Evolutionary conservation across 169 alveolate species (phyloP), one percentile per base, ranked within the genome.

Genomic region (Eimeria acervulina): DNA sequence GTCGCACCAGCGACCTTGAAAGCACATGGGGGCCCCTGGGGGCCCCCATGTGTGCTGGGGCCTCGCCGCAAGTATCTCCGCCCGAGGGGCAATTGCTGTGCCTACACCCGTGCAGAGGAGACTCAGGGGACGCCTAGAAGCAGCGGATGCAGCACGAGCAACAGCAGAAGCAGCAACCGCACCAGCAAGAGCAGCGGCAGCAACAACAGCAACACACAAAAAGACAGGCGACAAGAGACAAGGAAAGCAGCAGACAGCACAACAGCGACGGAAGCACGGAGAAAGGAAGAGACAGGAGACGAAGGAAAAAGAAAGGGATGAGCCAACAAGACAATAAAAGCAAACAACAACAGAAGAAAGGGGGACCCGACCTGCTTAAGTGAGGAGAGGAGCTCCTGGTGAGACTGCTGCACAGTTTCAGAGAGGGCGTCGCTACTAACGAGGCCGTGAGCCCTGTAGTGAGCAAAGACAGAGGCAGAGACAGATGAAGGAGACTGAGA

Each of bases 361-460:
- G 90, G 26, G 17, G 5, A 13, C 7, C 90, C 59, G 15, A 80
- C 90, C 42, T 44, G 90, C 66, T 47, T 42, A 28, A 80, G 61
- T 31, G 68, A 38, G 70, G 70, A 80, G 70, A 80, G 40, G 90
- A 80, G 90, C 90, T 80, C 90, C 10, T 23, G 26, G 70, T 80
- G 90, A 47, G 51, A 15, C 70, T 80, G 90, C 47, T 51, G 38
- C 40, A 47, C 90, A 42, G 26, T 47, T 21, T 42, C 42, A n/a
- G 90, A 44, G 28, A 80, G n/a, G 28, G 90, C 33, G 38, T 38
- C 68, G 44, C 70, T 47, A 44, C 68, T 26, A n/a, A 42, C 15
- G 36, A 42, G 38, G 13, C 59, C 42, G 59, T 23, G 26, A n/a
- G 87, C 4, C 68, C 68, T 42, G 74, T 74, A 26, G 90, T 17